A percentile compares a stretch with the other conserved stretches of the same genome.
Evolutionary conservation across 345 rosid genomes (phyloP).

Genomic region (Heritiera littoralis): DNA sequence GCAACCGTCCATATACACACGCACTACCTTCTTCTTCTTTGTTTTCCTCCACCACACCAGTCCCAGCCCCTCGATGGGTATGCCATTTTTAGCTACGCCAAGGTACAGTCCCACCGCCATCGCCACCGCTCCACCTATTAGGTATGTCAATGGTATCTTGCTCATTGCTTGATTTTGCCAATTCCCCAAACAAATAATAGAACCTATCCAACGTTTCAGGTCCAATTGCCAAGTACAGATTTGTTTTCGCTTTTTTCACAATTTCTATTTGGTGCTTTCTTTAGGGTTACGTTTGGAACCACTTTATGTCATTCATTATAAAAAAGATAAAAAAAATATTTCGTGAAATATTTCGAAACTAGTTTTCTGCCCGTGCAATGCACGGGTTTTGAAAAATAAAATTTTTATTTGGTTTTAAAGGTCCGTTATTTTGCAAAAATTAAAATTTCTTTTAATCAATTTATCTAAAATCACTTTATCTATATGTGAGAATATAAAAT

Average conservation of each 20-base stretch:
- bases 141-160: conserved; percentile 43
- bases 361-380: no score
- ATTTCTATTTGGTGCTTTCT: not conserved
- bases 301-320: no score
- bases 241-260: not conserved
- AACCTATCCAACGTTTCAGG: not conserved
- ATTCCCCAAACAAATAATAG: not conserved
- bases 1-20: conserved; percentile 86
- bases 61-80: conserved; percentile 23
- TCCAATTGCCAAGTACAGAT: not conserved
- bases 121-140: conserved; percentile 54
- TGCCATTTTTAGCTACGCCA: conserved; percentile 18
- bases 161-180: conserved; percentile 25
- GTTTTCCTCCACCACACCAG: conserved; percentile 31
- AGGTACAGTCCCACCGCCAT: conserved; percentile 41
- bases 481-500: no score
- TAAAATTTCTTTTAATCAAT: no score
- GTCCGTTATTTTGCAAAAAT: no score
- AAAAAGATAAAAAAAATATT: not conserved
- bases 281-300: not conserved
- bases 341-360: no score
- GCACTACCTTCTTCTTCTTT: conserved; percentile 46
- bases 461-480: no score
- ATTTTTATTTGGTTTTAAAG: no score
- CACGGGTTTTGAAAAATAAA: no score